phyloP scores from a whole-genome alignment of 176 grass and related monocot species.

The Alloteropsis semialata region DNA sequence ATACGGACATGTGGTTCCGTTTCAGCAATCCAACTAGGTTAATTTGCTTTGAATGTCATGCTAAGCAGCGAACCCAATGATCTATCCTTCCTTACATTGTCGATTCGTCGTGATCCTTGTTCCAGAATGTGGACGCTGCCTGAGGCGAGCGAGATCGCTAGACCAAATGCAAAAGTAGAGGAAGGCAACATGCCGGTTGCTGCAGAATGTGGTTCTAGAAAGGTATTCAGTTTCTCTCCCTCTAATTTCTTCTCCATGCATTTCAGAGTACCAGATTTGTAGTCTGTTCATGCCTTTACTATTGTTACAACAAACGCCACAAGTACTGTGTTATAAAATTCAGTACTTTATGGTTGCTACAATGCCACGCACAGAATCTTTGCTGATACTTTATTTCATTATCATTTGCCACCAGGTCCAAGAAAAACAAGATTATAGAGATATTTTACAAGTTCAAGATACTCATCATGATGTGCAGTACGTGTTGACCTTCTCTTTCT shows the following conservation, averaged over 20 bases:
- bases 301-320: not conserved
- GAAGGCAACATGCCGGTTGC: conserved; percentile 36
- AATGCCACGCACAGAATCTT: not conserved
- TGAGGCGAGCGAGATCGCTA: conserved; percentile 59
- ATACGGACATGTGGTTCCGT: not conserved
- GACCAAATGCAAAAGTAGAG: conserved; percentile 35
- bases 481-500: conserved; percentile 16
- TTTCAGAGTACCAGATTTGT: not conserved
- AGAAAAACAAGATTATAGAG: conserved; percentile 47
- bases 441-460: conserved; percentile 46
- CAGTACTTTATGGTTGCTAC: not conserved
- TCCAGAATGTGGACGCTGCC: conserved; percentile 89
- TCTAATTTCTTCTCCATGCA: not conserved
- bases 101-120: not conserved
- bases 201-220: conserved; percentile 62
- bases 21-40: not conserved
- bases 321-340: not conserved
- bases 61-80: not conserved
- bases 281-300: not conserved
- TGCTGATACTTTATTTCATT: not conserved
- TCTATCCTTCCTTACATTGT: not conserved
- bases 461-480: conserved; percentile 73
- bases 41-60: not conserved
- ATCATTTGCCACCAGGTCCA: conserved; percentile 41
- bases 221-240: conserved; percentile 21